Base-by-base conservation (phyloP, 441 rosid species). In the Macaranga tanarius region DNA sequence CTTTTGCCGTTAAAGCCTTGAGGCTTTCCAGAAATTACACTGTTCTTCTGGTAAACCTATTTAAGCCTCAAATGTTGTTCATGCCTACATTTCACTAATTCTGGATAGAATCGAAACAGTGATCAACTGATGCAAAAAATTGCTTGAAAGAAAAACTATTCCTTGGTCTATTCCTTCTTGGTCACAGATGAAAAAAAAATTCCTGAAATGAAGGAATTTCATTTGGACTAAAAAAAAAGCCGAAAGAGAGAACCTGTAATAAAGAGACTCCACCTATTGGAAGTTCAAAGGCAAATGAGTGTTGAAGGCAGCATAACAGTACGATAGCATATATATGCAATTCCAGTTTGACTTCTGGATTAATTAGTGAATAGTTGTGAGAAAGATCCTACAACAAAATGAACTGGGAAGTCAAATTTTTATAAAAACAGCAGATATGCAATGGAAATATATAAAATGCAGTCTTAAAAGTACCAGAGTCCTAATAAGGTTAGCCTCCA, bases 281-380 rank as follows among this genome's bases (percentile, higher is more conserved):
- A 75, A 90, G 86, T 75, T 87, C 85, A 76, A 78, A 73, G 69
- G 79, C 69, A 70, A 59, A 72, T 58, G 88, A 86, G 57, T 48
- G 65, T 40, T 70, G 88, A 13, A 93, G 92, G 82, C 97, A 93
- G 78, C 75, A 80, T 65, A 92, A 70, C 74, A 93, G 71, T 47
- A 89, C 92, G 62, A 86, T 84, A 48, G 96, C 86, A 60, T 86
- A 90, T 69, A 92, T 68, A 78, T 90, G 92, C 56, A 86, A 77
- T 71, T 93, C 95, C 88, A 93, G 69, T 83, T 91, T 92, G 82
- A 82, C 83, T 83, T 88, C 95, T 65, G 87, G 85, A 28, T 76
- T 74, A 83, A 88, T 72, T 72, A 75, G 80, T 34, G 85, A 74
- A 76, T 90, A 91, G 76, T 81, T 85, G 75, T 93, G 89, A 50